These are phyloP conservation scores for Cyanodermella asteris DNA, from an alignment of 2,329 filamentous ascomycete species.

Conservation along the genomic window DNA sequence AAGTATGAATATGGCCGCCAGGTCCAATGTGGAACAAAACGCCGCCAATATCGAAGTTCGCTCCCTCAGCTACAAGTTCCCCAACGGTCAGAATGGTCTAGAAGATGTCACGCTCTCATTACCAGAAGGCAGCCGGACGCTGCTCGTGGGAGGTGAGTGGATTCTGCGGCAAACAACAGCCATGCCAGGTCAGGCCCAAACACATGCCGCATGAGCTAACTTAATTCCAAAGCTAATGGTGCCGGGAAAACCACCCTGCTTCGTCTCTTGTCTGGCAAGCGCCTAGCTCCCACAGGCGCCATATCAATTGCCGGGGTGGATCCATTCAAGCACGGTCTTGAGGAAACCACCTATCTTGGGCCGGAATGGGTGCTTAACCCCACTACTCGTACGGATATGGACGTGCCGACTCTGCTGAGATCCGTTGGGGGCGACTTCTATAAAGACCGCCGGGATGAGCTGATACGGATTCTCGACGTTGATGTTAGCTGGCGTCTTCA, in stretches of 20 bases:
- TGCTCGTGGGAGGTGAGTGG: conserved; percentile 58
- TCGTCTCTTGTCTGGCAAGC: conserved; percentile 83
- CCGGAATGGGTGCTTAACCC: conserved; percentile 96
- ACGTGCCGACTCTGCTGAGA: conserved; percentile 62
- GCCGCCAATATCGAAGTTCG: conserved; percentile 54
- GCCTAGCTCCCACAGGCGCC: conserved; percentile 55
- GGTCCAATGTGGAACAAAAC: no score
- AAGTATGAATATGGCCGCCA: no score
- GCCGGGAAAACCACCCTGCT: conserved; percentile 94
- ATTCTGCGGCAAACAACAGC: no score
- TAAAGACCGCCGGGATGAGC: conserved; percentile 61
- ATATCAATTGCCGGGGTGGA: conserved; percentile 67
- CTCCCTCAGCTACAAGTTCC: conserved; percentile 71
- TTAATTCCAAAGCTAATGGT: conserved; percentile 49
- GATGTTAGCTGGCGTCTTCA: conserved; percentile 90
- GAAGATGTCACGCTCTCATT: conserved; percentile 51
- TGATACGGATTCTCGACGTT: conserved; percentile 74
- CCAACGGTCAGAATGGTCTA: conserved; percentile 62
- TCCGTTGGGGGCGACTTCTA: conserved; percentile 75
- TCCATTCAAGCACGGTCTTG: conserved; percentile 72
- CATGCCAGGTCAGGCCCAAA: not conserved
- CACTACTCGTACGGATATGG: conserved; percentile 87
- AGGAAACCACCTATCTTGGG: conserved; percentile 91
- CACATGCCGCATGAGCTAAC: not conserved
- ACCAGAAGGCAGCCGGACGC: conserved; percentile 63